These are phyloP conservation scores for Erodium chrysanthum DNA, from an alignment of 441 rosid genomes.

Conservation along the genomic window DNA sequence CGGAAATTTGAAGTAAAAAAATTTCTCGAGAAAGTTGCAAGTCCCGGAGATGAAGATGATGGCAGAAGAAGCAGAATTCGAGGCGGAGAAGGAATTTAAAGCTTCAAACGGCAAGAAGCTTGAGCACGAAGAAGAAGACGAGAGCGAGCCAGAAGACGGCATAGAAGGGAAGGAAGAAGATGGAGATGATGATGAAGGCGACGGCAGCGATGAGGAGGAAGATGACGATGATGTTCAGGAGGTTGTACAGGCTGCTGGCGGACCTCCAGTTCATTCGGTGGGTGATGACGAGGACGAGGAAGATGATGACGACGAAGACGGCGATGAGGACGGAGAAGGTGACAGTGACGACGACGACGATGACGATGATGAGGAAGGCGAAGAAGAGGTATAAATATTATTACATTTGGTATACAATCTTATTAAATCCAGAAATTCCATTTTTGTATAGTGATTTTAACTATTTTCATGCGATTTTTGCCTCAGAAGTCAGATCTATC, in stretches of 20 bases:
- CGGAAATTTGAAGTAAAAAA: no score
- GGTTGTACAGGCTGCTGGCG: background rate
- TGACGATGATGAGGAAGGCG: background rate
- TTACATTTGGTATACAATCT: background rate
- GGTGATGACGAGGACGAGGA: background rate
- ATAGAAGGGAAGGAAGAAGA: background rate
- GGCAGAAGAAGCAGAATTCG: background rate
- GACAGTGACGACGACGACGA: background rate
- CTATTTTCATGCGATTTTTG: background rate
- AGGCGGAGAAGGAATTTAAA: background rate
- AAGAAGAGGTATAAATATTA: background rate
- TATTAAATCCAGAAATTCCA: background rate
- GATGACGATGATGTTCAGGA: slow-evolving; percentile 1
- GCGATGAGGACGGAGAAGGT: background rate
- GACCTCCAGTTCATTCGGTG: slow-evolving; percentile 1
- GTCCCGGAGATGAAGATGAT: background rate
- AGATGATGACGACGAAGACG: background rate
- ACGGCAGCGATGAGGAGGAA: background rate
- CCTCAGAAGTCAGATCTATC: background rate
- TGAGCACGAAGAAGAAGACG: background rate
- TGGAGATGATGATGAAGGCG: background rate
- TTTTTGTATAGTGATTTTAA: background rate
- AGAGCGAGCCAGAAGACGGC: background rate
- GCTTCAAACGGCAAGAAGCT: background rate
- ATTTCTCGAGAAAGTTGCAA: background rate